Conservation (phyloP, 2,329 filamentous ascomycete genomes). For the Nigrospora sphaerica region DNA sequence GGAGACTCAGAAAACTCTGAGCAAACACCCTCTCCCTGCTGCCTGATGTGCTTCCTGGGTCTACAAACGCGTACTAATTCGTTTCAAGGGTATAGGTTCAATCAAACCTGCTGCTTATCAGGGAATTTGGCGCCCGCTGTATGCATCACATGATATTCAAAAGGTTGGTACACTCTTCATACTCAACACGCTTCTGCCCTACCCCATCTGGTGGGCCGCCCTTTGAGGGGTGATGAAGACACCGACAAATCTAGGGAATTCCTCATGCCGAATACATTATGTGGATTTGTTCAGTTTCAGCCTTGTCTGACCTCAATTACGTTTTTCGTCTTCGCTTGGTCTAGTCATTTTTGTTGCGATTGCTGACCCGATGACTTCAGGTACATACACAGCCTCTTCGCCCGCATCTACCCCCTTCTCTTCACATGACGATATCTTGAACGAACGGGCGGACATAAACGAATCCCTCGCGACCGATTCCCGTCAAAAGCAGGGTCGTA, state of each 20-base stretch:
- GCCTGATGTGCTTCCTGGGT: too few species aligned
- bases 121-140: too few species aligned
- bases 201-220: slow-evolving; percentile 6
- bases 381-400: slow-evolving; percentile 26
- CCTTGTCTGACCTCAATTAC: slow-evolving; percentile 53
- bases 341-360: not conserved
- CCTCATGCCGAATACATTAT: slow-evolving; percentile 61
- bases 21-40: slow-evolving; percentile 26
- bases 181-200: not conserved
- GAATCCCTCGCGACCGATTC: slow-evolving; percentile 41
- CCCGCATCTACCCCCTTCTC: slow-evolving; percentile 6
- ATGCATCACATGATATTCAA: slow-evolving; percentile 10
- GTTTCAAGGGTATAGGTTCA: too few species aligned
- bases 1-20: slow-evolving; percentile 49
- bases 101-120: too few species aligned
- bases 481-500: slow-evolving; percentile 50
- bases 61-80: too few species aligned
- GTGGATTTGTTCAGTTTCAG: slow-evolving; percentile 62
- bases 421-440: slow-evolving; percentile 55
- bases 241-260: slow-evolving; percentile 56
- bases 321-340: not conserved
- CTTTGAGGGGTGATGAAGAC: slow-evolving; percentile 49
- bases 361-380: slow-evolving; percentile 34
- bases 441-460: slow-evolving; percentile 65
- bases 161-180: slow-evolving; percentile 34